Evolutionary conservation across 805 yeast genomes (phyloP).

Genomic region (Ogataea methanolica): DNA sequence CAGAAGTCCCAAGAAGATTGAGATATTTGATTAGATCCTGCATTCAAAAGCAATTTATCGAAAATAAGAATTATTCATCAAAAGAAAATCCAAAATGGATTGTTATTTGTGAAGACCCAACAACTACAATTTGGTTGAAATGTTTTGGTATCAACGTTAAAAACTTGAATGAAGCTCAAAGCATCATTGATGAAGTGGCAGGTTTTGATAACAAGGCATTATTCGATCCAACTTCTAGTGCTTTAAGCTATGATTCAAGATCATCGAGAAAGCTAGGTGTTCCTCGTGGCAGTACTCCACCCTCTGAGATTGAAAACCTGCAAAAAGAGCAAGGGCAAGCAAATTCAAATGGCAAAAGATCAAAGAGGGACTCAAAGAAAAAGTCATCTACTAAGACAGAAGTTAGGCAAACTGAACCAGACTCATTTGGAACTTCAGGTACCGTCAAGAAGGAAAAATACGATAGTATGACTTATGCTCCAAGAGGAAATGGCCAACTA

Average conservation of each 20-base stretch:
- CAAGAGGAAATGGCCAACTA: constrained; percentile 55
- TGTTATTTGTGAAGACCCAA: constrained; percentile 57
- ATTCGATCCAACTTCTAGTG: background rate
- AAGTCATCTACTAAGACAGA: background rate
- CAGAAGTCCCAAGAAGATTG: constrained; percentile 49
- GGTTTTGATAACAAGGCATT: background rate
- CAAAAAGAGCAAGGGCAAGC: no score
- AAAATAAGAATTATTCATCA: constrained; percentile 22
- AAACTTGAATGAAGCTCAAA: constrained; percentile 48
- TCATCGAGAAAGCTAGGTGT: no score
- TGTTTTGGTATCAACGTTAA: constrained; percentile 51
- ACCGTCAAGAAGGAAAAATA: constrained; percentile 38
- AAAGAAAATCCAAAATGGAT: constrained; percentile 41
- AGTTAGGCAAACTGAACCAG: background rate
- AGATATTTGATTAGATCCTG: constrained; percentile 55
- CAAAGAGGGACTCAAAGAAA: background rate
- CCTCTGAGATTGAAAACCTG: no score
- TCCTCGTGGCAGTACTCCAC: no score
- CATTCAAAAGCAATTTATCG: constrained; percentile 46
- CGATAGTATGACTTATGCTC: constrained; percentile 49
- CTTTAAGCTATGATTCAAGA: no score
- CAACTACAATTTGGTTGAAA: constrained; percentile 48
- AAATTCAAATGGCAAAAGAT: background rate
- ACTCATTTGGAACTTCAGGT: no score
- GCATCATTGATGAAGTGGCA: constrained; percentile 26